phyloP scores from a whole-genome alignment of 805 yeast genomes.

The Candida ortonii region DNA sequence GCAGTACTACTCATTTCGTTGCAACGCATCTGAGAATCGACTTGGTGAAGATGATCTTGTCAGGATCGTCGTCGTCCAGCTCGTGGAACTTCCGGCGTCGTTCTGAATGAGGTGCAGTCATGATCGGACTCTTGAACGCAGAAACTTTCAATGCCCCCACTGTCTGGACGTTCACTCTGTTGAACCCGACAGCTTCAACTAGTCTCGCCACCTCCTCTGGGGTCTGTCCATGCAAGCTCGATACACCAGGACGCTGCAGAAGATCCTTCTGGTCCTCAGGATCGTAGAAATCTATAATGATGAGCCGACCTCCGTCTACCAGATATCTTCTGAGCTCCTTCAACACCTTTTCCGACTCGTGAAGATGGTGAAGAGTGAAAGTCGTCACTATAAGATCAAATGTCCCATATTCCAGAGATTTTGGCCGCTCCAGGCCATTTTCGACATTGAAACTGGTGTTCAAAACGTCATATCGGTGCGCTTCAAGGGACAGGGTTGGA shows the following conservation, averaged over 20 bases:
- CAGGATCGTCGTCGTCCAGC: no score
- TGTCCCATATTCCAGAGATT: slow-evolving; percentile 9
- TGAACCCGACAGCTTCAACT: no score
- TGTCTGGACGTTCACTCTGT: no score
- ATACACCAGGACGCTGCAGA: no score
- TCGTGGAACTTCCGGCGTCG: no score
- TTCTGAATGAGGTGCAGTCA: no score
- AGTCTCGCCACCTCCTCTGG: not conserved
- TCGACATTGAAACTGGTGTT: slow-evolving; percentile 13
- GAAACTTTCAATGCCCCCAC: no score
- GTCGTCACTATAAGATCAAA: slow-evolving; percentile 38
- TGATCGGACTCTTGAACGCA: no score
- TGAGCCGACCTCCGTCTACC: slow-evolving; percentile 34
- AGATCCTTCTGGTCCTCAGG: no score
- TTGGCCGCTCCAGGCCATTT: slow-evolving; percentile 8
- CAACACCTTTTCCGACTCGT: slow-evolving; percentile 32
- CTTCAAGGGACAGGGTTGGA: slow-evolving; percentile 12
- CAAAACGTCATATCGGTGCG: slow-evolving; percentile 15
- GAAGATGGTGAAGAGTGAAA: slow-evolving; percentile 39
- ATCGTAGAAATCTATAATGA: slow-evolving; percentile 40
- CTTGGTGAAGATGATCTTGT: no score
- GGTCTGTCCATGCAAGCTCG: not conserved
- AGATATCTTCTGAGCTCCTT: slow-evolving; percentile 34
- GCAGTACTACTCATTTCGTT: not conserved
- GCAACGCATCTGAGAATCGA: no score